Conservation (phyloP, 352 stramenopile genomes). For the Pythium coloratum region DNA sequence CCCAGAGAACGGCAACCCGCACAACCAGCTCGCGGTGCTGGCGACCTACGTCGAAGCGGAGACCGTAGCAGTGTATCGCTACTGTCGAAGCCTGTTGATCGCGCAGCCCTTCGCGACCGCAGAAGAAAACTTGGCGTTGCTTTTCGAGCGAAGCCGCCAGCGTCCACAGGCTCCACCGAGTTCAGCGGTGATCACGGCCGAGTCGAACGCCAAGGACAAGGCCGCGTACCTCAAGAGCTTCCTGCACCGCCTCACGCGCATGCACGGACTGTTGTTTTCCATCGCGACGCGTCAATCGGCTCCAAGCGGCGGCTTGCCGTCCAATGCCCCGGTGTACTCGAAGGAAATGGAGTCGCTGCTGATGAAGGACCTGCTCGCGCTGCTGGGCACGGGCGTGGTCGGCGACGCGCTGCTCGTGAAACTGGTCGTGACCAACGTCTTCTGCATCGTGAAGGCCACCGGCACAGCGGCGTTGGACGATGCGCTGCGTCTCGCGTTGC, state of each 20-base stretch:
- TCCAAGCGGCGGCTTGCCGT: constrained; percentile 5
- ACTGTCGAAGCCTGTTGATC: constrained; percentile 86
- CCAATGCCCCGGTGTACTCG: constrained; percentile 38
- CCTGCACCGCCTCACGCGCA: constrained; percentile 78
- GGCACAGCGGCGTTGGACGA: constrained; percentile 38
- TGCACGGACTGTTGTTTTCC: constrained; percentile 86
- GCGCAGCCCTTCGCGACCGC: constrained; percentile 84
- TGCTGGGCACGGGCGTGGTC: constrained; percentile 60
- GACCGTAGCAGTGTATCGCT: constrained; percentile 89
- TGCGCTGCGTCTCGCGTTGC: constrained; percentile 54
- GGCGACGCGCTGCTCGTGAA: constrained; percentile 81
- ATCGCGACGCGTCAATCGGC: constrained; percentile 32
- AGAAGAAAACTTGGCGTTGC: constrained; percentile 85
- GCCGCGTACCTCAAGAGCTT: constrained; percentile 87
- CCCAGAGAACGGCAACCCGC: constrained; percentile 80
- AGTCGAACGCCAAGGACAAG: constrained; percentile 70
- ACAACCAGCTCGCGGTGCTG: constrained; percentile 85
- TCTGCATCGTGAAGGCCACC: constrained; percentile 52
- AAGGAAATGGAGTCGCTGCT: constrained; percentile 69
- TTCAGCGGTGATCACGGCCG: constrained; percentile 32
- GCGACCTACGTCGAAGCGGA: constrained; percentile 88
- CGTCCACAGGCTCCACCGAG: constrained; percentile 47
- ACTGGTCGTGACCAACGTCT: constrained; percentile 77
- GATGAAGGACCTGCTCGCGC: constrained; percentile 53
- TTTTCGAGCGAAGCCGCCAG: constrained; percentile 89